Percentiles rank a stretch among this genome's conserved stretches.
Evolutionary conservation across 495 filamentous ascomycete genomes (phyloP).

Genomic region (Trichocladium antarcticum): DNA sequence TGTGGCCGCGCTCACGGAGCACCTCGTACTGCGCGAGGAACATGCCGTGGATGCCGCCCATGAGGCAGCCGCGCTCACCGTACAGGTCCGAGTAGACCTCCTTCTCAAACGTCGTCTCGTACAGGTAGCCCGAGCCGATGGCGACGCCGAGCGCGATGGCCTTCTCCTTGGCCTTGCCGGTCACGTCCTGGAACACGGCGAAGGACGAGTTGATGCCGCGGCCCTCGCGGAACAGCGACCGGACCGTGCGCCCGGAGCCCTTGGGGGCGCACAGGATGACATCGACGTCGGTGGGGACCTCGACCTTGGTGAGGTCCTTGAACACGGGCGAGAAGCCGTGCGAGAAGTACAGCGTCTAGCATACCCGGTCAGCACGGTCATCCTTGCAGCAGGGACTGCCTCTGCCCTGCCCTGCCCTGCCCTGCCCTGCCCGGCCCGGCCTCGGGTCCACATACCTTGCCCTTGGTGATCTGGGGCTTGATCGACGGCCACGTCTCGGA

Average conservation of each 20-base stretch:
- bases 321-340: constrained; percentile 99
- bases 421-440: no score
- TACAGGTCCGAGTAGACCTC: constrained; percentile 99
- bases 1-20: constrained; percentile 94
- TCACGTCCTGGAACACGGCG: constrained; percentile 97
- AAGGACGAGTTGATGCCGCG: constrained; percentile 99
- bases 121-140: constrained; percentile 92
- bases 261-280: constrained; percentile 99
- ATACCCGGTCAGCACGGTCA: constrained; percentile 5
- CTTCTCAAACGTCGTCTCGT: constrained; percentile 99
- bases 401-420: no score
- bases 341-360: constrained; percentile 95
- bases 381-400: background rate
- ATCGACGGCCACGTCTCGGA: constrained; percentile 95
- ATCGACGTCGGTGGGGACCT: constrained; percentile 87
- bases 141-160: constrained; percentile 94
- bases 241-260: constrained; percentile 96
- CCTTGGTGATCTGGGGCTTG: constrained; percentile 96
- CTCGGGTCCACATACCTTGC: constrained; percentile 73
- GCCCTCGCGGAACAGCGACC: constrained; percentile 92
- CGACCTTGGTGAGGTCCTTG: constrained; percentile 98
- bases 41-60: constrained; percentile 99
- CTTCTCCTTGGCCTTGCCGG: constrained; percentile 96
- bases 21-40: constrained; percentile 99
- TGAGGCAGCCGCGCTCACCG: constrained; percentile 98